phyloP scores from a whole-genome alignment of 331 rosid species.

The Malus hybrid region DNA sequence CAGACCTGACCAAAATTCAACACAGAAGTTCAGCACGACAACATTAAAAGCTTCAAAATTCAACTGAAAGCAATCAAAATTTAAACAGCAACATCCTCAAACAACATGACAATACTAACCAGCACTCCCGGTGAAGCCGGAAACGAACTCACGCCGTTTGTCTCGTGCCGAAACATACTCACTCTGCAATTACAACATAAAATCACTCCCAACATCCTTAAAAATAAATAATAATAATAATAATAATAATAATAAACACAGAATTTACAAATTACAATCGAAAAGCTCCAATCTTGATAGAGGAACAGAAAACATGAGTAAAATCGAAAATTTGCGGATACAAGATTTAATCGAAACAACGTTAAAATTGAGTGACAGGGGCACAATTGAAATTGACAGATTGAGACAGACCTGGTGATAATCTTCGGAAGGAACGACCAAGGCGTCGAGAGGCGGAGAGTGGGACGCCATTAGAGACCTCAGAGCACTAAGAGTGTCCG shows the following conservation, averaged over 20 bases:
- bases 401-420: constrained; percentile 83
- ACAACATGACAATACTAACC: constrained; percentile 34
- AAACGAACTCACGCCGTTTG: constrained; percentile 77
- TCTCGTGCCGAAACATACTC: constrained; percentile 92
- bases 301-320: not conserved
- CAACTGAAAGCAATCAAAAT: not conserved
- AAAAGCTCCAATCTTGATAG: too few relatives aligned
- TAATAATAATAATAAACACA: too few relatives aligned
- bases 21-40: not conserved
- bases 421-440: constrained; percentile 91
- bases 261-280: too few relatives aligned
- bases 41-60: not conserved
- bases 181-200: constrained; percentile 48
- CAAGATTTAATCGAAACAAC: not conserved
- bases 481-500: constrained; percentile 51
- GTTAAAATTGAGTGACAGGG: too few relatives aligned
- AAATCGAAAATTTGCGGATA: not conserved
- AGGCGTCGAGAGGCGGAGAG: constrained; percentile 82
- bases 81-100: not conserved
- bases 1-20: constrained; percentile 46
- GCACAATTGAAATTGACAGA: not conserved
- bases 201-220: not conserved
- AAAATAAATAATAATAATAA: not conserved
- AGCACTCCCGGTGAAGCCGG: constrained; percentile 96
- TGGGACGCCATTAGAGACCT: constrained; percentile 77